A percentile compares a stretch with the other conserved stretches of the same genome.
phyloP scores from a whole-genome alignment of 805 yeast species.

The Kodamaea kakaduensis region DNA sequence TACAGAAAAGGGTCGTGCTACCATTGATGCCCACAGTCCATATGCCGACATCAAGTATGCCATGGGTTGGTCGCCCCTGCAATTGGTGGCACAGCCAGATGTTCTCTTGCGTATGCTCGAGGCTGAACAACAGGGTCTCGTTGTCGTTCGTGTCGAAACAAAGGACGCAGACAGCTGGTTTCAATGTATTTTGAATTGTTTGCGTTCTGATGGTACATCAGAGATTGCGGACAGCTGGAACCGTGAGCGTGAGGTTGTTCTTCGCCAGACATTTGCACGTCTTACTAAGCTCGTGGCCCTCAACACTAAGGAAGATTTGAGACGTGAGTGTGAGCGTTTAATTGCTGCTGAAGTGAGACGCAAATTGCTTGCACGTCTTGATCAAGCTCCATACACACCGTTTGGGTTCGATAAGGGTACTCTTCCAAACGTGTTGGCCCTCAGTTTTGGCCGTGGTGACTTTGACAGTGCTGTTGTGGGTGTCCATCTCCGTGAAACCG shows the following conservation, averaged over 20 bases:
- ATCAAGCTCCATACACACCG: conserved; percentile 93
- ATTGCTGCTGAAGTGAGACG: conserved; percentile 68
- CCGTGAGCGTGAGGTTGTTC: conserved; percentile 60
- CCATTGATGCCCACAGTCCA: conserved; percentile 75
- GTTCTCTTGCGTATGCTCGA: conserved; percentile 83
- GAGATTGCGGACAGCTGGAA: conserved; percentile 81
- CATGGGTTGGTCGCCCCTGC: conserved; percentile 70
- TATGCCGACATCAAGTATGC: conserved; percentile 92
- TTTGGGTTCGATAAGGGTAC: conserved; percentile 74
- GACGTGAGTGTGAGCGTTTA: conserved; percentile 68
- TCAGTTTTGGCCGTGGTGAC: conserved; percentile 85
- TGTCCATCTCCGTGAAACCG: conserved; percentile 71
- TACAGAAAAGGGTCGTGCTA: conserved; percentile 68
- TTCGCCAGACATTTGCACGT: conserved; percentile 63
- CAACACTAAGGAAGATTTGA: conserved; percentile 78
- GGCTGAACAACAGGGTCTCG: conserved; percentile 78
- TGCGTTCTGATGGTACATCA: conserved; percentile 75
- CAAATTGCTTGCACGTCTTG: conserved; percentile 64
- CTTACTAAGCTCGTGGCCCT: conserved; percentile 63
- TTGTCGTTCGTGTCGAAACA: conserved; percentile 58
- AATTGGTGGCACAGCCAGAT: conserved; percentile 73
- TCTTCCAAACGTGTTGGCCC: conserved; percentile 74
- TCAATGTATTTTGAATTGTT: conserved; percentile 42
- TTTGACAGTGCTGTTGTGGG: conserved; percentile 84
- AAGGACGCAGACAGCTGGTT: conserved; percentile 43